Evolutionary conservation across 148 eudicot species (phyloP).

Genomic region (Pouteria glomerata): DNA sequence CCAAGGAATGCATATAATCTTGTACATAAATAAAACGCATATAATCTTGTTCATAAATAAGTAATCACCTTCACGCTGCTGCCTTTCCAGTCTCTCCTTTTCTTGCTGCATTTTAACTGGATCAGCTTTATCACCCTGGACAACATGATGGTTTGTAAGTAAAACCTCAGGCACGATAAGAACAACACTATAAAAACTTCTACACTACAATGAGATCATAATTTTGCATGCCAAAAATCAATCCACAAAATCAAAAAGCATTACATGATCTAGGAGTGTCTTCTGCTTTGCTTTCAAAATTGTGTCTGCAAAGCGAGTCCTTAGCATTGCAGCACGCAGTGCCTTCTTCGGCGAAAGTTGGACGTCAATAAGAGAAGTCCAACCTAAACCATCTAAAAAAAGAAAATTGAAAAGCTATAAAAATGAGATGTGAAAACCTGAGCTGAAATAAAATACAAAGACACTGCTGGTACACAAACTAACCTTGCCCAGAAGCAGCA

Average conservation of each 20-base stretch:
- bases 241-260: background rate
- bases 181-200: background rate
- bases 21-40: too few species aligned
- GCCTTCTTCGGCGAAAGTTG: slow-evolving; percentile 65
- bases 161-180: background rate
- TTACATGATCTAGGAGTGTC: slow-evolving; percentile 41
- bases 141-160: background rate
- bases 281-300: slow-evolving; percentile 66
- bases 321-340: slow-evolving; percentile 74
- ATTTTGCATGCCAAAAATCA: background rate
- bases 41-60: background rate
- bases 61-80: slow-evolving; percentile 52
- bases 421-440: background rate
- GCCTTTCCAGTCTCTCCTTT: slow-evolving; percentile 47
- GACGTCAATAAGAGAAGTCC: slow-evolving; percentile 28
- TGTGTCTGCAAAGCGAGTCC: slow-evolving; percentile 71
- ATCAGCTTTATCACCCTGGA: slow-evolving; percentile 44
- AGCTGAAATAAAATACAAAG: background rate
- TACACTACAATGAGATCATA: background rate
- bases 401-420: background rate
- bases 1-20: background rate
- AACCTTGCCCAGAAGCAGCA: slow-evolving; percentile 33
- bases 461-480: slow-evolving; percentile 12
- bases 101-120: slow-evolving; percentile 39
- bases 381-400: slow-evolving; percentile 29